A percentile compares a stretch with the other conserved stretches of the same genome.
Evolutionary conservation across 2,329 filamentous ascomycete genomes (phyloP).

Genomic region (Aurifilum marmelostoma): DNA sequence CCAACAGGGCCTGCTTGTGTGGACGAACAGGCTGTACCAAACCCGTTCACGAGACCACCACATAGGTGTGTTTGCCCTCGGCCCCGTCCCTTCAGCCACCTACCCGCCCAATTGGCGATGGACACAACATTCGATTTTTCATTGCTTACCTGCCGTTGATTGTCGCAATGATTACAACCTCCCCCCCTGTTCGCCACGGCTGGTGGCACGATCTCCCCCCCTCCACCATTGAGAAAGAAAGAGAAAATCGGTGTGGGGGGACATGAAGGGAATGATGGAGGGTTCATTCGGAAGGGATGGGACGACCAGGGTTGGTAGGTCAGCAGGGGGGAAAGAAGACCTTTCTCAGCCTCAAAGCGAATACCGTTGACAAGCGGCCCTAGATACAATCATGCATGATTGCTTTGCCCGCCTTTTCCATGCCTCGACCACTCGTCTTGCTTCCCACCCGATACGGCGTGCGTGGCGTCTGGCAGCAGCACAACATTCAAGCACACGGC

Average conservation of each 20-base stretch:
- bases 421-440: background rate
- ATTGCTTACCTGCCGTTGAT: background rate
- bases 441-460: background rate
- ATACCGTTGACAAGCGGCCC: background rate
- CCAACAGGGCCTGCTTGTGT: background rate
- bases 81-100: background rate
- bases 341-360: background rate
- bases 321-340: background rate
- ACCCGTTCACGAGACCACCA: background rate
- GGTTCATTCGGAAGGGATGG: background rate
- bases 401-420: background rate
- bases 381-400: background rate
- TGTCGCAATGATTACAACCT: background rate
- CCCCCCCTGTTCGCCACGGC: background rate
- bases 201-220: too few relatives aligned
- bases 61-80: background rate
- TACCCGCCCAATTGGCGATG: background rate
- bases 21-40: background rate
- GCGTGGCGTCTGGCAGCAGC: constrained; percentile 1
- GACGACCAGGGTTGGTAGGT: background rate
- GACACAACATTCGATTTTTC: background rate
- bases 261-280: background rate
- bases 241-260: too few relatives aligned
- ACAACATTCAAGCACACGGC: background rate
- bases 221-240: too few relatives aligned